These are phyloP conservation scores for Fusarium papillatum DNA, from an alignment of 2,329 filamentous ascomycete genomes.

Conservation along the genomic window DNA sequence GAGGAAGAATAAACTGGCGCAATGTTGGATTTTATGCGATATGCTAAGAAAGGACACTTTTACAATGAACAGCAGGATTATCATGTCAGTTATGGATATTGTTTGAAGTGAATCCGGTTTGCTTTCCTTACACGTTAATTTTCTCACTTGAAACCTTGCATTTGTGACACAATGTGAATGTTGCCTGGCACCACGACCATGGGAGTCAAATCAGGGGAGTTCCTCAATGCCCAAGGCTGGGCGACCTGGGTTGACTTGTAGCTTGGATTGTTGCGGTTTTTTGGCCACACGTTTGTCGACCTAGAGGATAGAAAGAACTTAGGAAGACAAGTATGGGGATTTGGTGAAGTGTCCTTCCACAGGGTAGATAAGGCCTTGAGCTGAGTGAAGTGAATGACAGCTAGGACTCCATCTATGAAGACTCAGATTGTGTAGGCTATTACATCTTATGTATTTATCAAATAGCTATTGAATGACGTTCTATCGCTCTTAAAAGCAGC, in stretches of 20 bases:
- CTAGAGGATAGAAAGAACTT: background rate
- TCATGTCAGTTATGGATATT: background rate
- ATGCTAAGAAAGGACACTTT: conserved; percentile 7
- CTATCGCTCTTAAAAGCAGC: background rate
- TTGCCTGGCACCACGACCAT: background rate
- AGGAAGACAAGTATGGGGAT: background rate
- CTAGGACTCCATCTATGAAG: background rate
- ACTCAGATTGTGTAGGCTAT: background rate
- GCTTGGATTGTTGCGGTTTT: too few species aligned
- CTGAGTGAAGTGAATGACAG: background rate
- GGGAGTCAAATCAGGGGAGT: background rate
- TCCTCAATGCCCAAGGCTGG: background rate
- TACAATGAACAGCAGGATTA: conserved; percentile 1
- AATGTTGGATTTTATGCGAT: conserved; percentile 27
- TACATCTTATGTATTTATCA: background rate
- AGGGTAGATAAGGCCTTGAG: background rate
- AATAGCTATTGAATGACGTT: background rate
- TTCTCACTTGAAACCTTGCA: background rate
- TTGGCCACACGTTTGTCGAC: background rate
- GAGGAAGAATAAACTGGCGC: conserved; percentile 8
- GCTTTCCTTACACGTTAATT: background rate
- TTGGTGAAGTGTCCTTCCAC: background rate
- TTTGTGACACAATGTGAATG: background rate
- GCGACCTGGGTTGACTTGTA: background rate
- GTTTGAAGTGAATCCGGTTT: background rate